Percentiles rank a stretch among this genome's conserved stretches.
These are phyloP conservation scores for Magnusiomyces magnusii DNA, from an alignment of 1,139 yeast species.

Conservation along the genomic window DNA sequence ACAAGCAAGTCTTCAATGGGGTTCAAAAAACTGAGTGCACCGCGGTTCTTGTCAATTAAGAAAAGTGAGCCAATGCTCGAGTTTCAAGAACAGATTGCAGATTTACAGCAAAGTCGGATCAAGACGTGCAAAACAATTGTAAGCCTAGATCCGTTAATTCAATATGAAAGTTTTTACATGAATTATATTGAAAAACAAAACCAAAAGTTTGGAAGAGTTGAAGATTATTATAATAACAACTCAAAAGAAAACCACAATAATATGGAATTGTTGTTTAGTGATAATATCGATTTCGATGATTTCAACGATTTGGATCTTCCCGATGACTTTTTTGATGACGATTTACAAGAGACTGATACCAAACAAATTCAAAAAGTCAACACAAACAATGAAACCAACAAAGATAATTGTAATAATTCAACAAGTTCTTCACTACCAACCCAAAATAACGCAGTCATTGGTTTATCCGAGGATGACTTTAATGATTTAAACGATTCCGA, in stretches of 20 bases:
- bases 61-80: neutral
- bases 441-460: neutral
- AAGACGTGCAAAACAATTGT: neutral
- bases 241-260: neutral
- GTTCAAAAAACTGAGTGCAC: neutral
- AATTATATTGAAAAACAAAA: neutral
- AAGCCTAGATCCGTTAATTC: neutral
- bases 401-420: too few species aligned
- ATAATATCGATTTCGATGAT: neutral
- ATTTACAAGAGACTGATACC: neutral
- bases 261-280: neutral
- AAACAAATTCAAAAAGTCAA: neutral
- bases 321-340: neutral
- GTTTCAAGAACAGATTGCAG: neutral
- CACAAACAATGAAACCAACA: neutral
- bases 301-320: neutral
- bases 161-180: constrained; percentile 10
- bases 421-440: too few species aligned
- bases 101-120: neutral
- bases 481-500: neutral
- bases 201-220: neutral
- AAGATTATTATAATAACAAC: neutral
- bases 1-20: neutral
- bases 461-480: neutral
- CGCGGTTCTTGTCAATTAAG: neutral